A percentile compares a stretch with the other conserved stretches of the same genome.
Evolutionary conservation across 371 early-diverging fungal genomes (phyloP).

Genomic region (Mucor irregularis): DNA sequence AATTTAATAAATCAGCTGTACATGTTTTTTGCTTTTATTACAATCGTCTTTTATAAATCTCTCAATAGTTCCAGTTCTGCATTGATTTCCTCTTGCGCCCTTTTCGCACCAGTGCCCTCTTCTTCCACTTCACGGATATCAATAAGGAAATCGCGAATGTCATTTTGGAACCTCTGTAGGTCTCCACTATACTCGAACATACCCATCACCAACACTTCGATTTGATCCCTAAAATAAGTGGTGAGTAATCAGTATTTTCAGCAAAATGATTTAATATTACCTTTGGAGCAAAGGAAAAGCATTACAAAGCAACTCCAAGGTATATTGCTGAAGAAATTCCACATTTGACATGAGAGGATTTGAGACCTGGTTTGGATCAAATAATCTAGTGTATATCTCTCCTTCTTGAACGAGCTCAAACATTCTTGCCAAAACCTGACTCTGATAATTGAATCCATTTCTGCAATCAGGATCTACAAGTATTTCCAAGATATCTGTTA

Average conservation of each 20-base stretch:
- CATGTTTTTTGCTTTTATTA: neutral
- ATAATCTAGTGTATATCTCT: constrained; percentile 80
- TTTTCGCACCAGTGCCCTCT: constrained; percentile 12
- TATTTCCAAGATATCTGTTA: constrained; percentile 89
- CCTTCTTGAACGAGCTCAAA: constrained; percentile 82
- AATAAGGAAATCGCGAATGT: constrained; percentile 93
- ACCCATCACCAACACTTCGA: constrained; percentile 82
- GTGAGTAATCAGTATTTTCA: neutral
- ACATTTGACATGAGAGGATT: constrained; percentile 81
- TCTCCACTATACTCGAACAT: constrained; percentile 83
- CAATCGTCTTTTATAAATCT: constrained; percentile 1
- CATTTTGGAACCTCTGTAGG: constrained; percentile 76
- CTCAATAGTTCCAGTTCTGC: constrained; percentile 29
- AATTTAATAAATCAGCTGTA: neutral
- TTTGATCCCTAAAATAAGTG: constrained; percentile 64
- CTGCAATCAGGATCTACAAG: constrained; percentile 93
- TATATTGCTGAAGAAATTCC: constrained; percentile 74
- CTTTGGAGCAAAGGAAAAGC: constrained; percentile 88
- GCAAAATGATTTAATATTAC: constrained; percentile 30
- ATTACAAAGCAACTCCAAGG: constrained; percentile 67
- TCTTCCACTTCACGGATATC: constrained; percentile 37
- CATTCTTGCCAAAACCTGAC: constrained; percentile 83
- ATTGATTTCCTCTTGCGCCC: constrained; percentile 20
- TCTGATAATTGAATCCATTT: constrained; percentile 89
- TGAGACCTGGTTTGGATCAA: constrained; percentile 63